Base-by-base conservation (phyloP, 352 stramenopile species). In the Achlya hypogyna region DNA sequence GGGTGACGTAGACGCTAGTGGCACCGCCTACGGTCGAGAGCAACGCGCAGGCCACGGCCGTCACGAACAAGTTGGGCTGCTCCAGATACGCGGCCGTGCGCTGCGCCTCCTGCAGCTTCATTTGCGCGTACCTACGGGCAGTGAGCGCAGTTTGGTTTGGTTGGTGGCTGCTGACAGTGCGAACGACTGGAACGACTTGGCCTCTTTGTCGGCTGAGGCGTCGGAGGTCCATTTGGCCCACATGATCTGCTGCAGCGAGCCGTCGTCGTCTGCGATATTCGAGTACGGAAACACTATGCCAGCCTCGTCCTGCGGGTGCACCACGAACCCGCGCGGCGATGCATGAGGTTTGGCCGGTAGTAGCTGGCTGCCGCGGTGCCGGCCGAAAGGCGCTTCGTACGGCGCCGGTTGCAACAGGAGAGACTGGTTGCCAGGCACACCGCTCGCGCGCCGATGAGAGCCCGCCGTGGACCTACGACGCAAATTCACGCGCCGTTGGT, bases 71-170 rank as follows among this genome's bases (percentile, higher is more conserved):
- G 65, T 91, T 93, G 29, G 84, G 82, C 10, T 76, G 53, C 58
- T 88, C 76, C n/a, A 89, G 71, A 73, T 81, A 87, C 1, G 79
- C 82, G 12, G 79, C 79, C 81, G 90, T 91, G 34, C 80, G 72
- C 74, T 86, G 77, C 23, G 81, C 84, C 67, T 93, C 84, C 51
- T 78, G 85, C 25, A 91, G 74, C 58, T 93, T 93, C 73, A 89
- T 79, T 69, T 93, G 78, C 31, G 38, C 42, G 25, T 58, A 67
- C 59, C 60, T 67, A 63, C 4, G 5, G 9, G 6, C 16, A 35
- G 9, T 32, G 45, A 42, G 6, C 6, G 14, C 6, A 54, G 49
- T 54, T 16, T 54, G 42, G 42, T 20, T 20, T 49, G 22, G 22
- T 18, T 49, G 22, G 42, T 49, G 42, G 42, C 45, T 1, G 31